Base-by-base conservation (phyloP, 768 basidiomycete species). In the Serendipita sp. region DNA sequence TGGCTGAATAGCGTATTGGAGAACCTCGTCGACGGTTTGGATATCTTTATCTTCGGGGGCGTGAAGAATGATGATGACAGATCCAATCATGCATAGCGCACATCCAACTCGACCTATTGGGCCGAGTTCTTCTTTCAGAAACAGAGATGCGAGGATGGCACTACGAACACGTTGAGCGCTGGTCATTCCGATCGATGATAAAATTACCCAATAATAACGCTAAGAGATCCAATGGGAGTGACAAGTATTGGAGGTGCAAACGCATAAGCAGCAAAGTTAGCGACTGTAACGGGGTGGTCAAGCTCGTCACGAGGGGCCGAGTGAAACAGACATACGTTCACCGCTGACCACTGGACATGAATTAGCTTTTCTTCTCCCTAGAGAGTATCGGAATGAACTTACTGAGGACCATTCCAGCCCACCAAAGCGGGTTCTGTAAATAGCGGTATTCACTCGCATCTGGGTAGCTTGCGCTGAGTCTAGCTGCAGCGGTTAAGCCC, bases 161-260 rank as follows among this genome's bases (percentile, higher is more conserved):
- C 94, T 97, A 69, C 9, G 66, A 16, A n/a, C 43, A 17, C 33
- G 33, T n/a, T 58, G 14, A 58, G 53, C 53, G 53, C 14, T 50
- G 45, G 20, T 20, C 45, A 50, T 9, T 20, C 45, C 9, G n/a
- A 5, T 11, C 13, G 42, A 34, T 3, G 56, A 60, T 28, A 16
- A 11, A 74, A 85, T 64, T 68, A 95, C 94, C 95, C 96, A 64
- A 99, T 89, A 66, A 99, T 80, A 13, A 99, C 96, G 71, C 90
- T 94, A 44, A 96, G 78, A 22, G 95, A 93, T 62, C 96, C 96
- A n/a, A 99, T 75, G 0, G 96, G 96, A 0, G 95, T 97, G n/a
- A 99, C 93, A 62, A 99, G 78, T 70, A 97, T 94, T 68, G 96
- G 90, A 65, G 95, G 96, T 1, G 96, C 96, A 68, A 97, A 99